phyloP scores from a whole-genome alignment of 768 basidiomycete genomes.

The Tylopilus balloui region DNA sequence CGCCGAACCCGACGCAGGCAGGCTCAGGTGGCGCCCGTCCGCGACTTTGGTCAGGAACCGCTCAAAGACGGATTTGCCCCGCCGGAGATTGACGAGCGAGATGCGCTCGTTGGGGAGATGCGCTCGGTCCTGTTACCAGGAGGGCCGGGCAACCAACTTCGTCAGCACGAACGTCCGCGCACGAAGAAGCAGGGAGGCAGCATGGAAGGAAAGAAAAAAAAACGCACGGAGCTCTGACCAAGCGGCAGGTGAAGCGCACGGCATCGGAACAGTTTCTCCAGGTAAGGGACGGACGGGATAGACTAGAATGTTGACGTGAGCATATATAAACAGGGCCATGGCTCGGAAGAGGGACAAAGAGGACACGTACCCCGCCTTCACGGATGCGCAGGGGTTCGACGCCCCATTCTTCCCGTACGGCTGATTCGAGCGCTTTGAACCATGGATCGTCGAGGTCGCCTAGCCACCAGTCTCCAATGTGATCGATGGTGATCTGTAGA shows the following conservation, averaged over 20 bases:
- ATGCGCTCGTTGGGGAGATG: slow-evolving; percentile 94
- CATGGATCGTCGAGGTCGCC: slow-evolving; percentile 80
- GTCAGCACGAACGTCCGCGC: no score
- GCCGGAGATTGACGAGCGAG: slow-evolving; percentile 72
- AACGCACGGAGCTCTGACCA: slow-evolving; percentile 80
- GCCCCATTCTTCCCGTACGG: slow-evolving; percentile 86
- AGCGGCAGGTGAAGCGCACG: slow-evolving; percentile 91
- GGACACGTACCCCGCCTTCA: slow-evolving; percentile 78
- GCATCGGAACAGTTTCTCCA: slow-evolving; percentile 89
- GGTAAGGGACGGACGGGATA: slow-evolving; percentile 88
- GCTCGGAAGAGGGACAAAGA: background rate
- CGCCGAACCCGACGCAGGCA: background rate
- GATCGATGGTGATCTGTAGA: slow-evolving; percentile 60
- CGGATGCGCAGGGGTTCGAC: slow-evolving; percentile 80
- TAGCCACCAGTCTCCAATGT: slow-evolving; percentile 95
- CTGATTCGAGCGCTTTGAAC: slow-evolving; percentile 81
- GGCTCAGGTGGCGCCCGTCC: slow-evolving; percentile 1
- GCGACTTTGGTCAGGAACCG: slow-evolving; percentile 62
- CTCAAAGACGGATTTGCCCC: slow-evolving; percentile 73
- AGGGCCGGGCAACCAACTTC: background rate
- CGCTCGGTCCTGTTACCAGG: slow-evolving; percentile 69
- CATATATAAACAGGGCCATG: no score
- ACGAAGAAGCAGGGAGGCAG: background rate
- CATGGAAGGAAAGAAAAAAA: background rate
- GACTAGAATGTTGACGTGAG: slow-evolving; percentile 79